Evolutionary conservation across 495 filamentous ascomycete species (phyloP), one percentile per base, ranked within the genome.

Genomic region (Talaromyces proteolyticus): DNA sequence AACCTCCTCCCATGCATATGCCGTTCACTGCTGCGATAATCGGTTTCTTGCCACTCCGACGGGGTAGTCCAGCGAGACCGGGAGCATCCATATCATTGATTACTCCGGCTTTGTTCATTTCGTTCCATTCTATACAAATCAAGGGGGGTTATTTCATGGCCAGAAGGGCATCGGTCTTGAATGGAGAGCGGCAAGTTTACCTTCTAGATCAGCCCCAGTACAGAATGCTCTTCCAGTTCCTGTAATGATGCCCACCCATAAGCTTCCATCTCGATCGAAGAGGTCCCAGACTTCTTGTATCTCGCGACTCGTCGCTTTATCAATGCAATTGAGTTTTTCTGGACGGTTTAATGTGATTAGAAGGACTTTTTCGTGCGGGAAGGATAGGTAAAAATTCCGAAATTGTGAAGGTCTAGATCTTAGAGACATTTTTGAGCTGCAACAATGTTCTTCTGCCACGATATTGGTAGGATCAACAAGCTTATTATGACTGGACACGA

Each of bases 11-110:
- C 49, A 86, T 70, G 53, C 79, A 81, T n/a, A 82, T 60, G n/a
- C 88, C 88, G 58, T 88, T 84, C 23, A 91, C 82, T 4, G 88
- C 88, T 8, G 79, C 79, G 48, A 92, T 82, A 26, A 92, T 71
- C 14, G 87, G 88, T 49, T 73, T 72, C 47, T 55, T 64, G 37
- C 73, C 73, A 20, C 53, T 58, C 16, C 80, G 71, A 16, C 79
- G 72, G 10, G 75, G 74, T 1, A 84, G 62, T 0, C 74, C 79
- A 6, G 73, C 80, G 29, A 82, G 76, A 0, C 79, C 79, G 0
- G 70, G 70, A 0, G 72, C 61, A 0, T 62, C 61, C 66, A 74
- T 75, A 46, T 66, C 58, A 43, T 72, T 74, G 23, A 67, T 60
- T n/a, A 61, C 59, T 3, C 67, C 64, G 5, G 56, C 45, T 36